A percentile compares a stretch with the other conserved stretches of the same genome.
phyloP scores from a whole-genome alignment of 129 eudicot genomes.

The carrot (Daucus carota) region DNA sequence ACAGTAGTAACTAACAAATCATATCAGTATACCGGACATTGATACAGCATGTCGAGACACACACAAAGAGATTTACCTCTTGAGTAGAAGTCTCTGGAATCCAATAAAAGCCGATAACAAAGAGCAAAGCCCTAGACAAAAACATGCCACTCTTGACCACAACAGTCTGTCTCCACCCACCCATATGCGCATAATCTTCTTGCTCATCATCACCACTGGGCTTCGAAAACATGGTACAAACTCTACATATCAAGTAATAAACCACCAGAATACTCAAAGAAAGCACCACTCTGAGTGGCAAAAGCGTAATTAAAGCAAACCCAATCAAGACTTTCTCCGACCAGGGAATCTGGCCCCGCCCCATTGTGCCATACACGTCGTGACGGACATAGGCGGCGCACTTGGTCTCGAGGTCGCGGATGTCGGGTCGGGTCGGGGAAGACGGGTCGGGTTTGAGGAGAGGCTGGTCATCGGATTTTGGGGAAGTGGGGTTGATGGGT shows the following conservation, averaged over 20 bases:
- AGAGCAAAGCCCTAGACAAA: constrained; percentile 59
- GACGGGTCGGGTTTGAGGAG: constrained; percentile 47
- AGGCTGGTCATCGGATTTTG: constrained; percentile 37
- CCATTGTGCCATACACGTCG: constrained; percentile 86
- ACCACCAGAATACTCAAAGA: constrained; percentile 38
- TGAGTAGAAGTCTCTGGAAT: constrained; percentile 39
- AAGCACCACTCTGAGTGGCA: constrained; percentile 51
- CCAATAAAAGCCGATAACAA: constrained; percentile 84
- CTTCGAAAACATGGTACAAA: constrained; percentile 46
- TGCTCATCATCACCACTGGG: constrained; percentile 57
- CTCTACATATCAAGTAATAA: constrained; percentile 63
- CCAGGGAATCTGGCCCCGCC: constrained; percentile 58
- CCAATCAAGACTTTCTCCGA: constrained; percentile 47
- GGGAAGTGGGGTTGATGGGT: not conserved
- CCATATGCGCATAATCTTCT: constrained; percentile 74
- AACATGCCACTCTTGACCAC: constrained; percentile 54
- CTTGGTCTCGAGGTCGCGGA: constrained; percentile 53
- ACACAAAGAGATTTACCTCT: not conserved
- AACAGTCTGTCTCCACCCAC: constrained; percentile 65
- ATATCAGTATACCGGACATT: not conserved
- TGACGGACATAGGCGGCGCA: constrained; percentile 63
- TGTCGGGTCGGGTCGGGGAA: constrained; percentile 14
- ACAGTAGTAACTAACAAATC: not conserved
- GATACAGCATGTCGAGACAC: not conserved
- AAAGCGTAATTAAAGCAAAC: constrained; percentile 34